Evolutionary conservation across 1,284 basidiomycete genomes (phyloP), one percentile per base, ranked within the genome.

Genomic region (Sanguinoderma infundibulare): DNA sequence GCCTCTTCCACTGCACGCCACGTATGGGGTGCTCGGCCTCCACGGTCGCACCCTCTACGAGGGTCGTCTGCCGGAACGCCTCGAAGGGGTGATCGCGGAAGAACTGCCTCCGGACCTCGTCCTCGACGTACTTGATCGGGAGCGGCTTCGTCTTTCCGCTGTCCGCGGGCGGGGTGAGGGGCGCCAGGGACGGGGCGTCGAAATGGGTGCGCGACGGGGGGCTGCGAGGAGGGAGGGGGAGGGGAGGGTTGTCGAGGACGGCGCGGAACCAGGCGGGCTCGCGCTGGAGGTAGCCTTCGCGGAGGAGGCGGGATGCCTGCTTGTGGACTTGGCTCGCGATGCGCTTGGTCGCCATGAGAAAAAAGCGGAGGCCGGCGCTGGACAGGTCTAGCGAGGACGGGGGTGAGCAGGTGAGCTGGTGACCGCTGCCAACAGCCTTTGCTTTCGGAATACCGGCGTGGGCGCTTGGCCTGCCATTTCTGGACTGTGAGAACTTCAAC

Each of bases 61-160:
- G 76, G 12, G 85, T 89, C 15, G 84, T 81, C 2, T 95, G 89
- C 42, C 96, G 84, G 75, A 96, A 92, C 1, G 94, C 91, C 78
- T 99, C 96, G 74, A 98, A 98, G 2, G 97, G 96, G 73, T 98
- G 96, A 78, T 99, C 97, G 56, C 84, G 82, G 81, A 96, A 98
- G 83, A 99, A 99, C 75, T 95, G 94, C 57, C 87, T 82, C 49
- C 97, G 87, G 56, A 98, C 81, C 61, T 85, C 82, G 77, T 99
- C 97, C 73, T 96, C 94, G 32, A 92, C 69, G 75, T 97, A 98
- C 53, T 85, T 81, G 61, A 98, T 85, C 10, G 86, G 83, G 60
- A 85, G 69, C 0, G 92, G 87, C 14, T 79, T 78, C 14, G 83
- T 79, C 62, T 85, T 61, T 39, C 81, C 61, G 81, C 61, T 36